Conservation (phyloP, 2,329 filamentous ascomycete genomes). For the Ceratocystis lukuohia region DNA sequence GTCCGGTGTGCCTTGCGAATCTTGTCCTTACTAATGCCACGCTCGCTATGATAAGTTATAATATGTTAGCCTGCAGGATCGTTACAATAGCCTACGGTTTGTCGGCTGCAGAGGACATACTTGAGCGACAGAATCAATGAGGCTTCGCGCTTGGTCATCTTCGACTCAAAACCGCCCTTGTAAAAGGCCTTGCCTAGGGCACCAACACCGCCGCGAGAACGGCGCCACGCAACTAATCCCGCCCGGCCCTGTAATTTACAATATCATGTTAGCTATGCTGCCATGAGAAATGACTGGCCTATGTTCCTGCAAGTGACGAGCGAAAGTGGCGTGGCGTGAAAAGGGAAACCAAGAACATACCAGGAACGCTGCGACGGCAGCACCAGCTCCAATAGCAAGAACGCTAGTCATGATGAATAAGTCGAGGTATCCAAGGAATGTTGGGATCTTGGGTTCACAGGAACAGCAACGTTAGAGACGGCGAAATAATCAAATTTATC, state of each 20-base stretch:
- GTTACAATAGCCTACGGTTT: conserved; percentile 10
- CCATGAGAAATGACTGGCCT: too few relatives aligned
- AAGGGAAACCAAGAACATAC: conserved; percentile 30
- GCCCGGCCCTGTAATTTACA: conserved; percentile 60
- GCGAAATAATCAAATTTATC: neutral
- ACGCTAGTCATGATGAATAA: conserved; percentile 30
- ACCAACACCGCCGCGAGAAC: conserved; percentile 63
- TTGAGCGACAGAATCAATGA: conserved; percentile 79
- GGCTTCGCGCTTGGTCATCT: conserved; percentile 88
- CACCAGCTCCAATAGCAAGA: conserved; percentile 35
- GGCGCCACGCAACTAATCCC: conserved; percentile 74
- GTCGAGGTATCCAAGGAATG: neutral
- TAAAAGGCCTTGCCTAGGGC: conserved; percentile 85
- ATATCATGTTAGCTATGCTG: too few relatives aligned
- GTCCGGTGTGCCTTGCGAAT: conserved; percentile 89
- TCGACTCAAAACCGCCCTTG: conserved; percentile 94
- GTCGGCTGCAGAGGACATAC: conserved; percentile 37
- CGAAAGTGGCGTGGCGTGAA: neutral
- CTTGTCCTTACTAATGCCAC: conserved; percentile 78
- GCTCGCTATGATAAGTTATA: conserved; percentile 47
- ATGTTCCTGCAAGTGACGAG: neutral
- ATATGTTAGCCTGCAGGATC: neutral
- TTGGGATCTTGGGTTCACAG: neutral
- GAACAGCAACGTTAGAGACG: neutral
- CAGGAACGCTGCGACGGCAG: conserved; percentile 39